Base-by-base conservation (phyloP, 176 grass and related monocot genomes). In the Zea luxurians region DNA sequence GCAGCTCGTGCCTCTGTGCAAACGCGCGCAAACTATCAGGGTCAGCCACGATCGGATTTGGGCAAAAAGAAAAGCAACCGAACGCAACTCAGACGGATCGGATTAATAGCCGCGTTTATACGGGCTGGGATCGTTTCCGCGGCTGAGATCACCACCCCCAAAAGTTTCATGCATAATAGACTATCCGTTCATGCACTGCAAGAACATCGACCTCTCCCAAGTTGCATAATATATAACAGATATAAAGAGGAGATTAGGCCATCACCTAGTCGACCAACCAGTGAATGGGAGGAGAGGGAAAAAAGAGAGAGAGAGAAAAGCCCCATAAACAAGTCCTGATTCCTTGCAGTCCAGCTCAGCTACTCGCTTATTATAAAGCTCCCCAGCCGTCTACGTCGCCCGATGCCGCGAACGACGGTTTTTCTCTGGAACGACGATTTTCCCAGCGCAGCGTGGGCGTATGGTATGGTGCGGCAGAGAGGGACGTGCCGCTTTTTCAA, bases 301-400 rank as follows among this genome's bases (percentile, higher is more conserved):
- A 18, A n/a, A 8, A 27, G 27, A 27, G 38, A 46, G 52, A 42
- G 3, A 18, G 13, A 7, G 9, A 38, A 4, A 13, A 13, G 3
- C 37, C 20, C 18, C 45, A 12, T 64, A 78, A 80, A 68, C 61
- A 66, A 47, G 40, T 10, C n/a, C 13, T 6, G 42, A 62, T 80
- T 55, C 20, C 15, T 65, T 37, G 48, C 73, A 43, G 74, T 77
- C 80, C 60, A 78, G 85, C 85, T 78, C 61, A 18, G 66, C 73
- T 2, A 6, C 54, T 13, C 3, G 73, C 57, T 11, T 38, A 70
- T 73, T 58, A 45, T 78, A 50, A 65, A 2, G 35, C 13, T 0
- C 59, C 35, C 17, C 54, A 42, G 58, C 73, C 79, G 70, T 86
- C 78, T 41, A 10, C 73, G 58, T 73, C 79, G 8, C 15, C 43